Evolutionary conservation across 2,329 filamentous ascomycete genomes (phyloP), one percentile per base, ranked within the genome.

Genomic region (Calonectria henricotiae): DNA sequence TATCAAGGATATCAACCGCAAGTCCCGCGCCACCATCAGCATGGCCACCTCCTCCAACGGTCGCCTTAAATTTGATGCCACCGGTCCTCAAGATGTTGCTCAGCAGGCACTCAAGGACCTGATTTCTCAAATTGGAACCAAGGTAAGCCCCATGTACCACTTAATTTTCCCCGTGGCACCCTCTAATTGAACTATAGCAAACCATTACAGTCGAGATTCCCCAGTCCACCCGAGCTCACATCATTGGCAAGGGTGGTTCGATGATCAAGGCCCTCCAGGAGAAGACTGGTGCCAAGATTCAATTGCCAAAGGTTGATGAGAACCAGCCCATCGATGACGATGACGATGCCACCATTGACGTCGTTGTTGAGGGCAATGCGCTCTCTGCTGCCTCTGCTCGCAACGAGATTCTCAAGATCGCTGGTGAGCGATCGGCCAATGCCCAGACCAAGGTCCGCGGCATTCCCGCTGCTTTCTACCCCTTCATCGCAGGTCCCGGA

Each of bases 401-500:
- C 71, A 91, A 93, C 68, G 92, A 94, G 76, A 96, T 99, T 77
- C 88, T 94, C 78, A 92, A 92, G 78, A 98, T 98, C 80, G 94
- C 94, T 67, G 93, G 92, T 77, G 95, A 98, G 83, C 92, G 94
- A 72, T 91, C 93, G 64, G 92, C 94, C 66, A 96, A 92, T 76
- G 89, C 95, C 79, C 96, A 90, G 83, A 88, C 94, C 68, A 94
- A 93, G 77, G 84, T 99, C 74, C 94, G 92, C 82, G 91, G 92
- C 60, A 92, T 99, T 70, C 95, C 96, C 8, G 90, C 94, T 30
- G 95, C 98, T 80, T 97, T 96, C 83, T 99, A 96, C 83, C 96
- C 96, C 63, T 99, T 99, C 86, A 92, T 99, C 81, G 92, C 94
- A 27, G 95, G 95, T 60, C 90, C 92, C 11, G 89, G 93, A 80